Evolutionary conservation across 345 rosid genomes (phyloP), one percentile per base, ranked within the genome.

Genomic region (Salix arbutifolia): DNA sequence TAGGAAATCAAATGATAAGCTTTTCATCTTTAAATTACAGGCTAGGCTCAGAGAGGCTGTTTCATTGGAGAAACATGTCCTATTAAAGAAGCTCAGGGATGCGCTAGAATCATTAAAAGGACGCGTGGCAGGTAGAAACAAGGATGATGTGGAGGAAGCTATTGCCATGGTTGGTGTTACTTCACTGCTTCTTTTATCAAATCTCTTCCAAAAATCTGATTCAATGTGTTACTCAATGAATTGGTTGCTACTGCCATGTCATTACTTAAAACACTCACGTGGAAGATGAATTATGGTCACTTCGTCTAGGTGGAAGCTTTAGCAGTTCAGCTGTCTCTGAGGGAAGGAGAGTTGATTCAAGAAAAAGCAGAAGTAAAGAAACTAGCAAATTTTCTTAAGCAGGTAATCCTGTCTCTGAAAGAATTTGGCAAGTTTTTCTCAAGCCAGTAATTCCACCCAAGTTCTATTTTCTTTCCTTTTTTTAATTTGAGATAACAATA

Each of bases 291-390:
- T 62, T 83, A 16, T 86, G 67, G 67, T 75, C 66, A 30, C 72
- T 10, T 38, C 0, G 2, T 38, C 42, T 38, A 38, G 42, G 42
- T 38, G 42, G 42, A 38, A 38, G 42, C 42, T 78, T 83, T 96
- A 76, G 98, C 97, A 50, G 94, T 96, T 83, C 97, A 96, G 78
- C 85, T 96, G 83, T 91, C 97, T 77, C 90, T 92, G 83, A 92
- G 97, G 85, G 99, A 96, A 88, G 97, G 99, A 83, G 98, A 94
- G 83, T 77, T 94, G 82, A 85, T 91, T 76, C 97, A 90, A 78
- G 97, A 96, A 79, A 96, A 96, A 81, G 77, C 96, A 16, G 98
- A 96, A 92, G 98, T 94, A 80, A 96, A 96, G 91, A 92, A 86
- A 87, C 86, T 96, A 46, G 96, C 97, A n/a, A 81, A 77, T 80